A percentile compares a stretch with the other conserved stretches of the same genome.
These are phyloP conservation scores for Xylaria sp. DNA, from an alignment of 2,329 filamentous ascomycete genomes.

Conservation along the genomic window DNA sequence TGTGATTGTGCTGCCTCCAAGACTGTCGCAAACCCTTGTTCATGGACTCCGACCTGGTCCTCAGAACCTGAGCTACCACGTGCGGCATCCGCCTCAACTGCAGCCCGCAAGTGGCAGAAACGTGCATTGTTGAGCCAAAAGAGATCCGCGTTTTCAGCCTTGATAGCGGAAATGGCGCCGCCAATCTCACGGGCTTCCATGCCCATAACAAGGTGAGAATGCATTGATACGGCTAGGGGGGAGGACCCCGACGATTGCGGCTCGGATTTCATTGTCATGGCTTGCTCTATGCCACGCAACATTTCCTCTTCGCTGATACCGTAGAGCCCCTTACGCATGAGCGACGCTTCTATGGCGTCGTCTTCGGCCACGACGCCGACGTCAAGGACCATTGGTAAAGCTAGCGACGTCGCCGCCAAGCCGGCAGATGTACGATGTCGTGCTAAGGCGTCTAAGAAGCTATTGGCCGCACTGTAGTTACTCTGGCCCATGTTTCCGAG, in stretches of 20 bases:
- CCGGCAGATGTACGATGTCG: slow-evolving; percentile 25
- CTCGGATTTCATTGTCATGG: slow-evolving; percentile 37
- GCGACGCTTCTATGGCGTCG: slow-evolving; percentile 39
- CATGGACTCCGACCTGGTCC: slow-evolving; percentile 25
- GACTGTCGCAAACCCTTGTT: slow-evolving; percentile 32
- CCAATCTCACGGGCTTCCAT: slow-evolving; percentile 39
- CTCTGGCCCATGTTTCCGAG: slow-evolving; percentile 40
- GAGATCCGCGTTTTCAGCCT: slow-evolving; percentile 32
- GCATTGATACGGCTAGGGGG: slow-evolving; percentile 3
- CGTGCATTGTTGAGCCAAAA: slow-evolving; percentile 47
- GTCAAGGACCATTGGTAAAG: slow-evolving; percentile 42
- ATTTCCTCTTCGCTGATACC: slow-evolving; percentile 47
- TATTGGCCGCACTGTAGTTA: slow-evolving; percentile 43
- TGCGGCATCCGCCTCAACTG: slow-evolving; percentile 35
- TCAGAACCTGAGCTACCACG: slow-evolving; percentile 16
- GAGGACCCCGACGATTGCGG: slow-evolving; percentile 6
- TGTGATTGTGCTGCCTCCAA: slow-evolving; percentile 35
- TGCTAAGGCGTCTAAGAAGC: slow-evolving; percentile 40
- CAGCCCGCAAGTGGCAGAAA: slow-evolving; percentile 39
- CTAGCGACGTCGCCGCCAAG: slow-evolving; percentile 32
- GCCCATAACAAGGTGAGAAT: slow-evolving; percentile 36
- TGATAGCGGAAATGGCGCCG: slow-evolving; percentile 29
- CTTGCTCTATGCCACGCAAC: slow-evolving; percentile 42
- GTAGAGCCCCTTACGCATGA: slow-evolving; percentile 47
- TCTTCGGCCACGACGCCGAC: slow-evolving; percentile 42